Evolutionary conservation across 176 grass and related monocot species (phyloP).

Genomic region (Bromus sterilis): DNA sequence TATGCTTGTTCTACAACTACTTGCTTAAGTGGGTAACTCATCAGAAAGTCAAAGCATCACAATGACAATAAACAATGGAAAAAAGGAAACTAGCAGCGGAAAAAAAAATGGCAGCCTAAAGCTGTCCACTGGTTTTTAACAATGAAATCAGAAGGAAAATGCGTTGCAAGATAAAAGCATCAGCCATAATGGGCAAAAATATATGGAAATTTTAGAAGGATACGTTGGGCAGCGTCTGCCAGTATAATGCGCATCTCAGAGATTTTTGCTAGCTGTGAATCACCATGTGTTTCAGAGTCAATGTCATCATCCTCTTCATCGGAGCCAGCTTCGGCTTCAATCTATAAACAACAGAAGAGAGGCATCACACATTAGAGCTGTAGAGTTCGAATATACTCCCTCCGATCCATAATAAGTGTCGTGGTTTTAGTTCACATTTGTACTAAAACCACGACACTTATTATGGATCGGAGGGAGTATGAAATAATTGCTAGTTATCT

Average conservation of each 20-base stretch:
- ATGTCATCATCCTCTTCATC: conserved; percentile 29
- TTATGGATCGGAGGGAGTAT: too few species aligned
- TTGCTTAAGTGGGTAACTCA: background rate
- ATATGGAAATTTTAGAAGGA: conserved; percentile 23
- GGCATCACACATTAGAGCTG: background rate
- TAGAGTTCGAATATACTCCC: background rate
- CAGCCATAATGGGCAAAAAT: background rate
- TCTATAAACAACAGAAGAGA: conserved; percentile 37
- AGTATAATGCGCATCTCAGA: conserved; percentile 77
- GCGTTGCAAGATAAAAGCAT: background rate
- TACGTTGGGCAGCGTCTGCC: conserved; percentile 72
- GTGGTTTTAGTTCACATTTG: too few species aligned
- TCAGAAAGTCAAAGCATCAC: background rate
- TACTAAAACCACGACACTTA: too few species aligned
- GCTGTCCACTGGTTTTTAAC: background rate
- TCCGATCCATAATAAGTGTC: too few species aligned
- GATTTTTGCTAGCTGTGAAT: conserved; percentile 51
- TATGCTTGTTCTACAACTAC: background rate
- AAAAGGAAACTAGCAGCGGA: background rate
- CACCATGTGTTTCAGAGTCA: conserved; percentile 37
- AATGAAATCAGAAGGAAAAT: background rate
- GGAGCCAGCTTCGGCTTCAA: conserved; percentile 46
- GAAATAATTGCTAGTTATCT: background rate
- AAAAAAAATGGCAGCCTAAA: background rate
- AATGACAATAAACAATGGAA: background rate